Conservation (phyloP, 768 basidiomycete genomes). For the Rhodotorula graminis region DNA sequence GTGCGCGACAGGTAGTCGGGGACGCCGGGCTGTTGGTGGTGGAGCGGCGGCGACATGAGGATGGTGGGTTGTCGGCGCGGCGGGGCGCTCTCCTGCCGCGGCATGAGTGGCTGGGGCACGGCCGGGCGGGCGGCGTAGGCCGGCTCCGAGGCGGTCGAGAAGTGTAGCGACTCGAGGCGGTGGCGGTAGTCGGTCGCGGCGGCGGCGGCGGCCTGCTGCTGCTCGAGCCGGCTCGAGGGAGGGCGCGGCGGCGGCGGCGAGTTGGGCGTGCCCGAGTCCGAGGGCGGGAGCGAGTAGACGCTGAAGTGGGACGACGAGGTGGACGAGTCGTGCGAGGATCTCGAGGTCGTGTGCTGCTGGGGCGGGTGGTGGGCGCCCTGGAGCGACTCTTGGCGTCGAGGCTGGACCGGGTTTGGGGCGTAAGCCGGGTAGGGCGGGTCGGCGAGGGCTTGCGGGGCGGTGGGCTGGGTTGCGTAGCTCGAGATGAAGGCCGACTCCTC, state of each 20-base stretch:
- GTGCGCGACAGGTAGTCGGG: background rate
- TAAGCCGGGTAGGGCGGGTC: background rate
- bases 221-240: background rate
- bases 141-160: background rate
- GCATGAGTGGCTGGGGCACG: background rate
- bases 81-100: background rate
- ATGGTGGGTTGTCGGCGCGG: conserved; percentile 21
- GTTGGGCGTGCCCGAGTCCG: background rate
- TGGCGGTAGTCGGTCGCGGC: background rate
- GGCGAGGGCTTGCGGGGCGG: background rate
- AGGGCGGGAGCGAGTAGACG: conserved; percentile 7
- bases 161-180: background rate
- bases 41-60: conserved; percentile 26
- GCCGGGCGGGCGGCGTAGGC: no score
- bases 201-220: background rate
- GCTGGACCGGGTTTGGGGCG: background rate
- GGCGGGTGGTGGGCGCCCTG: background rate
- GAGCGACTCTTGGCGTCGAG: no score
- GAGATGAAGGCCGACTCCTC: conserved; percentile 15
- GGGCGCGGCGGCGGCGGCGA: background rate
- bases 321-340: background rate
- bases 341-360: no score
- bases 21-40: background rate
- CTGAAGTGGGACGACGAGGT: conserved; percentile 5
- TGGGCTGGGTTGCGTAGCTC: background rate